Conservation (phyloP, 106 monocot species). For the Dendrobium nobile region DNA sequence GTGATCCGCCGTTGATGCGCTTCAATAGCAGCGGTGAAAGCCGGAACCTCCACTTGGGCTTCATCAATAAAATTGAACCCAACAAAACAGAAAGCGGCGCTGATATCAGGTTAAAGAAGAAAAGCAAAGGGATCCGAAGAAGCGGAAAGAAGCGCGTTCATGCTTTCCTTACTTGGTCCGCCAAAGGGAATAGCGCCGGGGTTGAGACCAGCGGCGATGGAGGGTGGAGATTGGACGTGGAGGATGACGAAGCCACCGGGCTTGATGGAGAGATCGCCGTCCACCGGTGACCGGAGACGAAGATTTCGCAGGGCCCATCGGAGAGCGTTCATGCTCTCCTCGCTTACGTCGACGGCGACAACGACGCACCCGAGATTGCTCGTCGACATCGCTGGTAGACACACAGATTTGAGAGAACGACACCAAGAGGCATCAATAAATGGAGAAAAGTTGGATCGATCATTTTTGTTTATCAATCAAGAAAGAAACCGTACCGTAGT, state of each 20-base stretch:
- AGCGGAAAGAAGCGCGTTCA: neutral
- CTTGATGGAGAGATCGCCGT: neutral
- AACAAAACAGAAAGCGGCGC: neutral
- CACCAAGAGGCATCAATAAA: neutral
- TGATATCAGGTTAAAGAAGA: neutral
- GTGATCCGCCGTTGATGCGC: conserved; percentile 89
- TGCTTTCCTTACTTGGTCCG: conserved; percentile 52
- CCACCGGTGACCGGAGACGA: conserved; percentile 33
- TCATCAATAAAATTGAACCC: neutral
- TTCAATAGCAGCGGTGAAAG: conserved; percentile 81
- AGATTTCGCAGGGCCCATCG: conserved; percentile 82
- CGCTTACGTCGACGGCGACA: conserved; percentile 81
- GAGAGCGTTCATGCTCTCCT: conserved; percentile 91
- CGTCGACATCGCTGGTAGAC: conserved; percentile 32
- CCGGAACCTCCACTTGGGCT: conserved; percentile 82
- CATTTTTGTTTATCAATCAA: no score
- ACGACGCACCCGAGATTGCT: conserved; percentile 73
- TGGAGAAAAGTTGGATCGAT: no score
- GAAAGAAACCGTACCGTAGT: no score
- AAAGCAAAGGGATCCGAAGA: neutral
- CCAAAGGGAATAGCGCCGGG: conserved; percentile 90
- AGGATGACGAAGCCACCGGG: conserved; percentile 54
- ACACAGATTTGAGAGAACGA: neutral
- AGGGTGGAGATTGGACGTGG: conserved; percentile 76
- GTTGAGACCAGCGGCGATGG: conserved; percentile 69